These are phyloP conservation scores for Puccinia triticina DNA, from an alignment of 1,284 basidiomycete genomes.

Conservation along the genomic window DNA sequence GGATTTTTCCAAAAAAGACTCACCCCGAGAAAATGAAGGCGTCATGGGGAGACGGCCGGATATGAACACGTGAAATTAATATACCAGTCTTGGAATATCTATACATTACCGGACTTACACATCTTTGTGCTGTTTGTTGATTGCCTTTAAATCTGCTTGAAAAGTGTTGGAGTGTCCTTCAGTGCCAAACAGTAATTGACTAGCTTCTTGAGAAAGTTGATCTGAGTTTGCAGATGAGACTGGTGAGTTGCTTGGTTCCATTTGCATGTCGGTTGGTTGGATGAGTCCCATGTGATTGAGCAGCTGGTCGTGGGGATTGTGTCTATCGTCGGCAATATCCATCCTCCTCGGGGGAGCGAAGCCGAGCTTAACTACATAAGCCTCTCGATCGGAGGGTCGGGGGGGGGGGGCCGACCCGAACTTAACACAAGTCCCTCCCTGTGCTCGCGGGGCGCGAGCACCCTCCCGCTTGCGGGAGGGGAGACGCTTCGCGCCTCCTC, in stretches of 20 bases:
- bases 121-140: constrained; percentile 38
- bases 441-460: too few relatives aligned
- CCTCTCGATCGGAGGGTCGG: too few relatives aligned
- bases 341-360: too few relatives aligned
- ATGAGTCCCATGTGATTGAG: not conserved
- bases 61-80: not conserved
- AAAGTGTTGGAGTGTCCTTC: not conserved
- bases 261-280: not conserved
- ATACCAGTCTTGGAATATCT: not conserved
- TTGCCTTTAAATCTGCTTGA: constrained; percentile 19
- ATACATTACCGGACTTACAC: constrained; percentile 5
- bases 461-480: too few relatives aligned
- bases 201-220: not conserved
- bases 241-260: not conserved
- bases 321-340: not conserved
- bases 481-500: too few relatives aligned
- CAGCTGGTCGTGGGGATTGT: too few relatives aligned
- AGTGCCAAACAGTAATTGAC: constrained; percentile 11
- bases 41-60: not conserved
- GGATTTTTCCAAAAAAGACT: not conserved
- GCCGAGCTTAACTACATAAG: too few relatives aligned
- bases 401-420: too few relatives aligned
- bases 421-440: too few relatives aligned
- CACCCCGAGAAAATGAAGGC: not conserved
- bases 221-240: not conserved